Base-by-base conservation (phyloP, 441 rosid genomes). In the Pelargonium fulgidum region DNA sequence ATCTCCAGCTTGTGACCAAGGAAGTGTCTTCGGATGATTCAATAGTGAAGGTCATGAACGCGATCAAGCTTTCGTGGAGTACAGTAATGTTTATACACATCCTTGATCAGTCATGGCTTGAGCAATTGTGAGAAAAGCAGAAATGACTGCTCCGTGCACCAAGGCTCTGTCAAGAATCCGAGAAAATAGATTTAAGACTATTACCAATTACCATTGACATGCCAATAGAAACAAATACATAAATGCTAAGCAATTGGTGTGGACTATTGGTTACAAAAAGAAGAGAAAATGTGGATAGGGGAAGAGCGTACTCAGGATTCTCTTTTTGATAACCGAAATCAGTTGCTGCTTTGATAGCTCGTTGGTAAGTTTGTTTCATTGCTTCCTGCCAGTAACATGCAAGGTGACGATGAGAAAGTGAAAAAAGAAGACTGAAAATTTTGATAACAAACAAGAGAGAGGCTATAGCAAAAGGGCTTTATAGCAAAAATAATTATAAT, bases 21-120 rank as follows among this genome's bases (percentile, higher is more conserved):
- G 42, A 39, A 7, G 42, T 39, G 42, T 39, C 42, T 39, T 39
- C 42, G 42, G 42, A 39, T 39, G 42, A 39, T 39, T 39, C 42
- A 39, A 7, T 39, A 7, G 10, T 33, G 39, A 4, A 7, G 7
- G 39, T 33, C 39, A 33, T 29, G 6, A 33, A 0, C 39, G 39
- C 39, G 7, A 33, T 33, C 39, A 33, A 33, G 39, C 39, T 33
- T 33, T 33, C 2, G 54, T 10, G 14, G 54, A 48, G 50, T 68
- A 2, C 62, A 58, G 11, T 3, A 62, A 65, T 39, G 20, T 65
- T 81, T 85, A 90, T 70, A 90, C 92, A 79, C 98, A 90, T 78
- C 98, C 98, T 89, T 93, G 99, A 72, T 90, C 99, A 0, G 90
- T 85, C 99, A 92, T 94, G 44, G 98, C 99, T 84, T 90, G 98